Evolutionary conservation across 1,139 yeast genomes (phyloP).

Genomic region (Magnusiomyces suaveolens): DNA sequence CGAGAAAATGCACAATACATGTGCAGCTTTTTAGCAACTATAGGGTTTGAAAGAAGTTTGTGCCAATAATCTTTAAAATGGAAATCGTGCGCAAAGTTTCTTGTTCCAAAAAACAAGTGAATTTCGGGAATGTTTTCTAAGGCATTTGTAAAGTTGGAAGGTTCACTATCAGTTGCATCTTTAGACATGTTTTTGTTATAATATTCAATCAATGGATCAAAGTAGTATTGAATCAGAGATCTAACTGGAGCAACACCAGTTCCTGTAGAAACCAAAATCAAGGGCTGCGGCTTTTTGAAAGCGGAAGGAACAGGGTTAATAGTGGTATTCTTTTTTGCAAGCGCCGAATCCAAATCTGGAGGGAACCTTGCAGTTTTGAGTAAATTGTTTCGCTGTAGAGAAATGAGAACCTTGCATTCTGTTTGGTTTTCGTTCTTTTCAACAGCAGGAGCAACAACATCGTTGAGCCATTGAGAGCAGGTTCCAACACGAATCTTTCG

Average conservation of each 20-base stretch:
- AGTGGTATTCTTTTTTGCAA: not conserved
- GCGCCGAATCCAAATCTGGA: not conserved
- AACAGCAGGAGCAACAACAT: conserved; percentile 33
- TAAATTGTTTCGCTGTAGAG: conserved; percentile 37
- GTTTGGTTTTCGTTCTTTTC: not conserved
- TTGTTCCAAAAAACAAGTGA: conserved; percentile 63
- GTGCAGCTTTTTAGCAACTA: conserved; percentile 4
- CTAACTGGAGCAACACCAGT: conserved; percentile 91
- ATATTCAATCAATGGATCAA: not conserved
- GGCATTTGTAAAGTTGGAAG: conserved; percentile 4
- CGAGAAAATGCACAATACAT: conserved; percentile 12
- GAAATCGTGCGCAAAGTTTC: conserved; percentile 58
- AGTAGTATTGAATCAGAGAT: conserved; percentile 38
- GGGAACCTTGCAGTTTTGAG: conserved; percentile 24
- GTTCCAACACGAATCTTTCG: conserved; percentile 70
- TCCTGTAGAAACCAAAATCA: conserved; percentile 76
- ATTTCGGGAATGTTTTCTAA: conserved; percentile 13
- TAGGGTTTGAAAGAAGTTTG: conserved; percentile 7
- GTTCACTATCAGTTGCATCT: not conserved
- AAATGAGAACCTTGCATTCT: conserved; percentile 38
- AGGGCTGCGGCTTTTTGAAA: conserved; percentile 37
- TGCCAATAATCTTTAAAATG: conserved; percentile 53
- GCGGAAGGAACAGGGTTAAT: too few relatives aligned
- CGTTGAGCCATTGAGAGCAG: conserved; percentile 63
- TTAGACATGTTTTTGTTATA: not conserved